Percentiles rank a stretch among this genome's conserved stretches.
These are phyloP conservation scores for Zopfia rhizophila DNA, from an alignment of 2,329 filamentous ascomycete species.

Conservation along the genomic window DNA sequence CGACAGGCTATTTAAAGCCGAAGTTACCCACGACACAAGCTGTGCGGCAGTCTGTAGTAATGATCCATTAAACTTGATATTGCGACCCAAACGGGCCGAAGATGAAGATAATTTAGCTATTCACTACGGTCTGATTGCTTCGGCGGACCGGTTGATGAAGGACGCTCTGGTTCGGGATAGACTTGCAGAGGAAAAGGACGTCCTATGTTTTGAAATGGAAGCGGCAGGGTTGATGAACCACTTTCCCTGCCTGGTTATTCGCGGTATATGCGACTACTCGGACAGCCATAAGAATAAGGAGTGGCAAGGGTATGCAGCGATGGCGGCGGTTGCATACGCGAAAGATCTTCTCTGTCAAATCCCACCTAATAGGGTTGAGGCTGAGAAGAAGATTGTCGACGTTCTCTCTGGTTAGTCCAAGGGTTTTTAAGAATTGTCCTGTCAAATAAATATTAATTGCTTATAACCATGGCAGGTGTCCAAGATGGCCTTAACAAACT, in stretches of 20 bases:
- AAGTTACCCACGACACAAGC: conserved; percentile 10
- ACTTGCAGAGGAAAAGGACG: conserved; percentile 14
- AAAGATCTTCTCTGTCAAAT: conserved; percentile 19
- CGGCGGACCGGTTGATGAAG: conserved; percentile 13
- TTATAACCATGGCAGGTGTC: conserved; percentile 18
- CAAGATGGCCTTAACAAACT: too few relatives aligned
- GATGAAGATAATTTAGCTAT: conserved; percentile 13
- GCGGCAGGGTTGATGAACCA: conserved; percentile 33
- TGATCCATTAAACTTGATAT: conserved; percentile 21
- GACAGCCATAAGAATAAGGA: conserved; percentile 26
- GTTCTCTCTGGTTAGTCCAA: conserved; percentile 21
- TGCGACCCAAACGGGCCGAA: conserved; percentile 20
- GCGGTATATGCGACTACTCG: conserved; percentile 26
- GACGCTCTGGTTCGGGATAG: conserved; percentile 16
- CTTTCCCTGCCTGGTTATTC: conserved; percentile 25
- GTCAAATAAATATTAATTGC: conserved; percentile 23
- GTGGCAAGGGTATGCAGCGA: conserved; percentile 23
- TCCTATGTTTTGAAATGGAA: conserved; percentile 29
- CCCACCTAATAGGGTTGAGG: conserved; percentile 13
- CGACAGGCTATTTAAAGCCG: conserved; percentile 40
- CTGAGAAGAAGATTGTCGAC: conserved; percentile 15
- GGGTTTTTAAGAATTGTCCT: conserved; percentile 4
- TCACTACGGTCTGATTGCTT: conserved; percentile 13
- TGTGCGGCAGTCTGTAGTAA: conserved; percentile 29
- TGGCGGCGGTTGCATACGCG: conserved; percentile 19